phyloP scores from a whole-genome alignment of 2,329 filamentous ascomycete species.

The Colletotrichum tanaceti region DNA sequence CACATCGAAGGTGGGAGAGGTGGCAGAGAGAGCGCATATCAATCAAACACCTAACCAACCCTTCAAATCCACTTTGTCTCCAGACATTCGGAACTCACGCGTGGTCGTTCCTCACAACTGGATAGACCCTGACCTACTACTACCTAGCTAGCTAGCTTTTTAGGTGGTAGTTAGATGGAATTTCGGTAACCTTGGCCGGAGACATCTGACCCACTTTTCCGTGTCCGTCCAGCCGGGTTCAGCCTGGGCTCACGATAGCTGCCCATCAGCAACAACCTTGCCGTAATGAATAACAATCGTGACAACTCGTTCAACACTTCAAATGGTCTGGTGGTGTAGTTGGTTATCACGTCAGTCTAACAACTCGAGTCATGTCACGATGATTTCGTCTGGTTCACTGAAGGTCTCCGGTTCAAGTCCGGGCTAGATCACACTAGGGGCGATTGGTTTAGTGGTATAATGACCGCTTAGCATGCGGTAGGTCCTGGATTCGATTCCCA shows the following conservation, averaged over 20 bases:
- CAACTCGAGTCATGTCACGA: constrained; percentile 31
- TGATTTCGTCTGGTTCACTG: constrained; percentile 10
- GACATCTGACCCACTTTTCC: constrained; percentile 17
- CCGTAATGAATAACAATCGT: neutral
- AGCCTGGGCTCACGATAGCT: constrained; percentile 9
- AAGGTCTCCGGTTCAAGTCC: constrained; percentile 40
- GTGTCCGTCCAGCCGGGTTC: constrained; percentile 2
- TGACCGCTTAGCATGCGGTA: constrained; percentile 34
- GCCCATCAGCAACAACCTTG: neutral
- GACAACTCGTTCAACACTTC: accelerated
- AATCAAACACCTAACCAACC: neutral
- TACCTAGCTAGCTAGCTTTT: neutral
- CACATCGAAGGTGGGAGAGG: neutral
- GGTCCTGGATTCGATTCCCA: constrained; percentile 30
- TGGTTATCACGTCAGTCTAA: constrained; percentile 64
- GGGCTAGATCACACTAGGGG: constrained; percentile 28
- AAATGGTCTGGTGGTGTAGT: constrained; percentile 49
- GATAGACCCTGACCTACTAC: neutral
- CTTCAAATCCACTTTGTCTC: neutral
- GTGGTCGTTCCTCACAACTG: neutral
- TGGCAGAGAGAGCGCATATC: no score
- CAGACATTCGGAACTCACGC: neutral
- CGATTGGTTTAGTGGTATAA: constrained; percentile 24
- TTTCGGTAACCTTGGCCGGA: constrained; percentile 1
- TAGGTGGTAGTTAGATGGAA: neutral